Evolutionary conservation across 257 asterid genomes (phyloP), one percentile per base, ranked within the genome.

Genomic region (Forsythia viridissima): DNA sequence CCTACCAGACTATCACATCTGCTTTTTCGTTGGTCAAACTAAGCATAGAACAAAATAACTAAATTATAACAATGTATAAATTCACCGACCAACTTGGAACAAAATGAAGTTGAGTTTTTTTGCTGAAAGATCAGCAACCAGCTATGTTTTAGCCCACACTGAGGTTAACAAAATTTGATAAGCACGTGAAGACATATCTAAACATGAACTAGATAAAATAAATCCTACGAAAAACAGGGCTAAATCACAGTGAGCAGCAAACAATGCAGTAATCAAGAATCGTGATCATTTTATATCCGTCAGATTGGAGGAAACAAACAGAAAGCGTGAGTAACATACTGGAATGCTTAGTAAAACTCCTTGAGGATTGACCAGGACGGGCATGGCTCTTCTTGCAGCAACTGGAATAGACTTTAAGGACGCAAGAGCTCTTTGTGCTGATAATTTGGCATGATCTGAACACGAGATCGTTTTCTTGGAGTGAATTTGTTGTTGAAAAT

Each of bases 371-470:
- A 93, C 96, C 34, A 93, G 71, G 70, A 92, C 96, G 59, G 97
- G 99, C 75, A 95, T 76, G 44, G 92, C 84, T 87, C 98, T 84
- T 89, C 97, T 87, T 34, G 92, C 97, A 72, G 90, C 91, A 76
- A 88, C 94, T 10, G 98, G 98, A 70, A 95, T 90, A 51, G 87
- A 83, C 84, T 93, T 93, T 76, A 95, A 80, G 75, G 82, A 73
- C 52, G n/a, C 57, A 72, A 90, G 89, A 77, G 97, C 93, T 82
- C 69, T 82, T 34, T 81, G 57, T 48, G 97, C 98, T 75, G 98
- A 92, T 79, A 77, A 72, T 76, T 79, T 81, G 42, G 86, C 87
- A 87, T 79, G 77, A 67, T 87, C 87, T 69, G 70, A 68, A 79
- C 92, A 87, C 24, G 75, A 48, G 71, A 70, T 76, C 39, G 82